Percentiles rank a stretch among this genome's conserved stretches.
Conservation (phyloP, 495 filamentous ascomycete species). For the Hyaloscypha finlandica region DNA sequence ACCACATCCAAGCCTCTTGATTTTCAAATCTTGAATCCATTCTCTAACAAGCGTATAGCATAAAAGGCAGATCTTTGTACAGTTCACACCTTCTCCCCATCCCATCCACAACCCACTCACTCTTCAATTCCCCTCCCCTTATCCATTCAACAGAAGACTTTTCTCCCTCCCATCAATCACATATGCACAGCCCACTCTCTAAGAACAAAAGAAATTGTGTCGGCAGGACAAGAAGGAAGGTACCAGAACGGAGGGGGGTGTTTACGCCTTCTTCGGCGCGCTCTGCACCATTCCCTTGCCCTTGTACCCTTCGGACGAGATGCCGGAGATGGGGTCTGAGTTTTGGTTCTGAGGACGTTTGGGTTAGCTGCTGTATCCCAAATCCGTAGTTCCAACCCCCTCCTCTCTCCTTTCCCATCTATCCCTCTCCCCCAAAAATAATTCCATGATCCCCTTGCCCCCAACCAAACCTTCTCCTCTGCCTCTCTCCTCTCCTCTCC, state of each 20-base stretch:
- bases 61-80: slow-evolving; percentile 17
- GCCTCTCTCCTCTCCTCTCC: not conserved
- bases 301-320: slow-evolving; percentile 76
- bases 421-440: not conserved
- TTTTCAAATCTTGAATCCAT: not conserved
- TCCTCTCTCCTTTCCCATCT: not conserved
- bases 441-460: not conserved
- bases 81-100: not conserved
- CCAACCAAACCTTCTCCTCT: not conserved
- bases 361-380: slow-evolving; percentile 8
- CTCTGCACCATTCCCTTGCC: slow-evolving; percentile 86
- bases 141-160: not conserved
- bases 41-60: not conserved
- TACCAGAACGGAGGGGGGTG: not conserved
- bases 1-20: not conserved
- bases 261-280: slow-evolving; percentile 32
- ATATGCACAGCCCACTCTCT: slow-evolving; percentile 6
- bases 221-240: slow-evolving; percentile 2
- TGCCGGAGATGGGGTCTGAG: slow-evolving; percentile 86
- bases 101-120: not conserved
- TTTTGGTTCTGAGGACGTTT: slow-evolving; percentile 63
- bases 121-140: not conserved
- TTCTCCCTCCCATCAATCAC: slow-evolving; percentile 2
- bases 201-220: slow-evolving; percentile 19
- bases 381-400: not conserved